Base-by-base conservation (phyloP, 2,329 filamentous ascomycete species). In the Neophaeococcomyces aloes region DNA sequence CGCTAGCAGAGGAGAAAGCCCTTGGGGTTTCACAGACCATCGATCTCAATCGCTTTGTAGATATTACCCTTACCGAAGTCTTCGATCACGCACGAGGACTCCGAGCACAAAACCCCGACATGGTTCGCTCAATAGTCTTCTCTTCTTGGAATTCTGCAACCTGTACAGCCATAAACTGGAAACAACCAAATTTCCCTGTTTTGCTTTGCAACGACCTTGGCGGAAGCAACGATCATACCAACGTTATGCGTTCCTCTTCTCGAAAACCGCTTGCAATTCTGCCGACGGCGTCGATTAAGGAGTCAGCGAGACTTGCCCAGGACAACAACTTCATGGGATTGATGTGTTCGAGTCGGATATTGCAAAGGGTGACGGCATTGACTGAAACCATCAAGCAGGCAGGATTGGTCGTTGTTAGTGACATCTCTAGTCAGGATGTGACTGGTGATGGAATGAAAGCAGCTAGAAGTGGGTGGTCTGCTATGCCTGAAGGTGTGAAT, bases 271-370 rank as follows among this genome's bases (percentile, higher is more conserved):
- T 23, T 7, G 8, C 41, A 7, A 17, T 44, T 7, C 18, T 44
- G 14, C 34, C 41, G 18, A 46, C 81, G 11, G 82, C 82, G 52
- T 94, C 86, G 4, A 86, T 96, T 53, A 98, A 96, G 66, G 89
- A 98, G 61, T 86, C 86, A 3, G 91, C 95, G 11, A 77, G 88
- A 51, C 86, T 94, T 58, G 88, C 89, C 17, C 84, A 93, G 63
- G 85, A 81, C 60, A 98, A 98, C 61, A 98, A 98, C 61, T 86
- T 98, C 53, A 98, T 98, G 91, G 91, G 91, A 2, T 63, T 98
- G 57, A 85, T 96, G 48, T 95, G 88, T 65, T 87, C 81, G 54
- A 89, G 86, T 25, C 77, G 83, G 53, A 71, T 98, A 51, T 65
- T 98, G 69, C 86, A 93, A 49, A 86, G 94, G 69, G 88, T 95